Conservation (phyloP, 345 rosid genomes). For the Pseudoturritis turrita region DNA sequence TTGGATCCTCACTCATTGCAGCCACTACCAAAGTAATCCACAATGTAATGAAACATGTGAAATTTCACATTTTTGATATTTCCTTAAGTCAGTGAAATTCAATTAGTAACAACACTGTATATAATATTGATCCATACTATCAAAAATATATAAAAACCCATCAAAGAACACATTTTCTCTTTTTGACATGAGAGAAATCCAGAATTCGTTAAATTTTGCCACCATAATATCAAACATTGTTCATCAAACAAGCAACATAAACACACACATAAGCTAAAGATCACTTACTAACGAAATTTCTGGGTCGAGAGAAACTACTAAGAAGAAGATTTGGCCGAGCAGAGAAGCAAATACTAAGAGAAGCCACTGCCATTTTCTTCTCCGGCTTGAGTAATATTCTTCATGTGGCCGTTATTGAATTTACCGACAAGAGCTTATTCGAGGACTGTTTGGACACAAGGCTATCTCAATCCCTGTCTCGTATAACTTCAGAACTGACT, state of each 20-base stretch:
- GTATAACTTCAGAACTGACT: neutral
- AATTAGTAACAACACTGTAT: neutral
- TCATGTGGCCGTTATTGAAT: conserved; percentile 24
- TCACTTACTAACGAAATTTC: conserved; percentile 45
- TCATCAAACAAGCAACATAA: neutral
- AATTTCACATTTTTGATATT: no score
- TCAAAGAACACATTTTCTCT: neutral
- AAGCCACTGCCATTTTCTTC: conserved; percentile 30
- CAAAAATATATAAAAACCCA: neutral
- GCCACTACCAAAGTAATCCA: conserved; percentile 42
- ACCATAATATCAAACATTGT: neutral
- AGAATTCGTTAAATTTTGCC: neutral
- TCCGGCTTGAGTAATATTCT: neutral
- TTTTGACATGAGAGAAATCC: neutral
- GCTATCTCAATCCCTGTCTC: neutral
- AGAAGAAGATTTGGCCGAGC: conserved; percentile 36
- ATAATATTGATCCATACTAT: neutral
- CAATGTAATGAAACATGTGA: neutral
- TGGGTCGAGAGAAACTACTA: conserved; percentile 35
- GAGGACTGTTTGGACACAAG: conserved; percentile 8
- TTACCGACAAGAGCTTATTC: neutral
- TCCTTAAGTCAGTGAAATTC: neutral
- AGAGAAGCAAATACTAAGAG: conserved; percentile 39
- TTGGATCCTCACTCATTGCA: conserved; percentile 79
- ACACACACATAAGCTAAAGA: neutral